These are phyloP conservation scores for Nakaseomyces nivariensis DNA, from an alignment of 1,139 yeast species.

Conservation along the genomic window DNA sequence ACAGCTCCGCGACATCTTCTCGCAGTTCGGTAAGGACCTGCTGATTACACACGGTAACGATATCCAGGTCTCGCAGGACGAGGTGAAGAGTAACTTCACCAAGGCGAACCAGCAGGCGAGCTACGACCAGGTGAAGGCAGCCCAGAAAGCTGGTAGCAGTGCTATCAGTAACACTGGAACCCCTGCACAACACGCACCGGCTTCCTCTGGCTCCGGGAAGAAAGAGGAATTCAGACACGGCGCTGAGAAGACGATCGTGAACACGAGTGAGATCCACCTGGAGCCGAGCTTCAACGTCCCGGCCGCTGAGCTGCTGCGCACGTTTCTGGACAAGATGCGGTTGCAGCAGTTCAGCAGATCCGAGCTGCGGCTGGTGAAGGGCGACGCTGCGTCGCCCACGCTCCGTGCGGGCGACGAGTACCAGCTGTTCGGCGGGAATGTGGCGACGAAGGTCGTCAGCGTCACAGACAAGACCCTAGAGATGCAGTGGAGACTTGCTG, in stretches of 20 bases:
- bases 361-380: conserved; percentile 9
- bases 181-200: conserved; percentile 6
- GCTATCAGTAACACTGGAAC: too few species aligned
- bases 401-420: conserved; percentile 49
- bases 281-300: conserved; percentile 79
- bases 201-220: conserved; percentile 14
- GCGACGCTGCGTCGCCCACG: conserved; percentile 7
- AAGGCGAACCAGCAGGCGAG: conserved; percentile 47
- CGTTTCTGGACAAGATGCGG: conserved; percentile 65
- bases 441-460: conserved; percentile 54
- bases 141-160: conserved; percentile 2
- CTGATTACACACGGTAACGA: conserved; percentile 70
- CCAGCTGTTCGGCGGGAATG: conserved; percentile 81
- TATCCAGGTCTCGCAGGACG: conserved; percentile 66
- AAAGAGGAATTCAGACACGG: conserved; percentile 10
- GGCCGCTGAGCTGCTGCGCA: conserved; percentile 71
- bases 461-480: conserved; percentile 43
- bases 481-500: conserved; percentile 77
- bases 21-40: conserved; percentile 66
- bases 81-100: conserved; percentile 60
- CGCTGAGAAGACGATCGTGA: conserved; percentile 31
- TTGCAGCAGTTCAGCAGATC: conserved; percentile 58
- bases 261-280: conserved; percentile 69
- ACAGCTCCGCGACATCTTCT: conserved; percentile 48
- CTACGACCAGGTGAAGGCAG: conserved; percentile 15